These are phyloP conservation scores for Venustampulla echinocandica DNA, from an alignment of 495 filamentous ascomycete species.

Conservation along the genomic window DNA sequence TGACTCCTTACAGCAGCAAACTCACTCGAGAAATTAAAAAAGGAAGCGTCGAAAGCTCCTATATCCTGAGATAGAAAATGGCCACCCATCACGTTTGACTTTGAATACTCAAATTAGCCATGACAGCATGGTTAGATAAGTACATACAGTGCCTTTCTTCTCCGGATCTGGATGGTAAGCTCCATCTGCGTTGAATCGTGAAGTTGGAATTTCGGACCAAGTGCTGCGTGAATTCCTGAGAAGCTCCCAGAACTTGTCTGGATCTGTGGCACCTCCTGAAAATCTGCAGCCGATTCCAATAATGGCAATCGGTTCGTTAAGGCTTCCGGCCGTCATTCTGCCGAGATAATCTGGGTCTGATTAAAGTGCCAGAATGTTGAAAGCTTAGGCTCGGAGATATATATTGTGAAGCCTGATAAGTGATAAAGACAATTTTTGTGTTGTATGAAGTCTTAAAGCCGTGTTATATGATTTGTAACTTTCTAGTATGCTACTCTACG, in stretches of 20 bases:
- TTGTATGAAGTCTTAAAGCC: too few relatives aligned
- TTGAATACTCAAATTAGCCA: too few relatives aligned
- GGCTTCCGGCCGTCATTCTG: background rate
- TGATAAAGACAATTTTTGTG: too few relatives aligned
- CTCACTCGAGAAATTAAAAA: slow-evolving; percentile 47
- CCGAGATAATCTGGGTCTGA: too few relatives aligned
- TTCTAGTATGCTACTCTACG: too few relatives aligned
- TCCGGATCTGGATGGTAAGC: slow-evolving; percentile 39
- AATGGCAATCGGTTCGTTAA: slow-evolving; percentile 43
- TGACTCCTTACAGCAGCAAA: slow-evolving; percentile 49
- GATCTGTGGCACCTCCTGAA: slow-evolving; percentile 43
- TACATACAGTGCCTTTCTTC: slow-evolving; percentile 12
- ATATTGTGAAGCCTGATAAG: too few relatives aligned
- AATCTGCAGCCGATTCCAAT: slow-evolving; percentile 52
- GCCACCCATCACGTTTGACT: slow-evolving; percentile 22
- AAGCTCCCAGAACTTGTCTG: slow-evolving; percentile 49
- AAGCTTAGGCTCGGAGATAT: too few relatives aligned
- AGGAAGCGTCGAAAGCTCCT: slow-evolving; percentile 37
- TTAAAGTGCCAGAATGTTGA: too few relatives aligned
- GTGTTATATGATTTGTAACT: too few relatives aligned
- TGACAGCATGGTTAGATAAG: too few relatives aligned
- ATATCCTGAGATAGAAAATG: slow-evolving; percentile 43
- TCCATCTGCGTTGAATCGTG: slow-evolving; percentile 40
- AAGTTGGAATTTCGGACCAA: slow-evolving; percentile 39
- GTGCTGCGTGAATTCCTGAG: slow-evolving; percentile 36